Evolutionary conservation across 257 asterid species (phyloP), one percentile per base, ranked within the genome.

Genomic region (Hygrophila difformis): DNA sequence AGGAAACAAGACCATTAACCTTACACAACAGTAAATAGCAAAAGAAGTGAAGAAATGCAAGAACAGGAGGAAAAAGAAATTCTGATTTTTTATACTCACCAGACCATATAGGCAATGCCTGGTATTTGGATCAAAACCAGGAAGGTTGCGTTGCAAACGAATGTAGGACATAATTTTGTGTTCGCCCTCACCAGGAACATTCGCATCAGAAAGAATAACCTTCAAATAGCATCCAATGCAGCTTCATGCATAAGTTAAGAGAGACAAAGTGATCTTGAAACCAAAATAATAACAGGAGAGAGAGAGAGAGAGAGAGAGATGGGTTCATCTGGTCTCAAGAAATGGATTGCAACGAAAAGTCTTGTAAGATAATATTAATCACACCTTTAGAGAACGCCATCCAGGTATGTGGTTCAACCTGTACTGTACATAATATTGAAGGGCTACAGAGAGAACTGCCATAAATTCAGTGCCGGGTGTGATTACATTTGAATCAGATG

Each of bases 131-230:
- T 86, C 72, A 68, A 77, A 91, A 20, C 96, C 96, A 62, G 89
- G 81, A 80, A 91, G 71, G 58, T 80, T 82, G 42, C 96, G 93
- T 26, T 91, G 98, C 47, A 71, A 72, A 42, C 96, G 94, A 47
- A 91, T 85, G 69, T 79, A 85, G 59, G 96, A 77, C 96, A 89
- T 85, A 51, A 89, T 67, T 60, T 89, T 89, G 82, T 89, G 98
- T 75, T 89, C 98, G 28, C 96, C 96, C 78, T 89, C 98, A 12
- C 98, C 96, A 68, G 98, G 94, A 67, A 85, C 94, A 64, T 85
- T 89, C 54, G 98, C 75, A 70, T 85, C 98, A 50, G 98, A 89
- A 43, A 89, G 92, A 59, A 85, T 77, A 66, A 89, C 96, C 98
- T 89, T 75, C 74, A 72, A 70, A 71, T 57, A 68, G 78, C 57